Evolutionary conservation across 2,329 filamentous ascomycete genomes (phyloP).

Genomic region (Pseudogymnoascus sp.): DNA sequence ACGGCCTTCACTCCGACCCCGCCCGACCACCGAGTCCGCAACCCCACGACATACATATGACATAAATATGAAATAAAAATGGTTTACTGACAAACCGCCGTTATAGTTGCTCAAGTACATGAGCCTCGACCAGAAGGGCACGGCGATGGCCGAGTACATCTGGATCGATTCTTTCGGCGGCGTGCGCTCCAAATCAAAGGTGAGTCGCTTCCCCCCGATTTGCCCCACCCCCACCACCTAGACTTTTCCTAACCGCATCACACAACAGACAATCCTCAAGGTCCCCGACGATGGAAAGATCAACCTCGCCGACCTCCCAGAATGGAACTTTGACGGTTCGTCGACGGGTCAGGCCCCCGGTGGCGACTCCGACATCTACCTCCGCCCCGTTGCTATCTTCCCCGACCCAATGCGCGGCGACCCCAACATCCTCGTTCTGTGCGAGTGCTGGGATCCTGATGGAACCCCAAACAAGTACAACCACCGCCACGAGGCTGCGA

Average conservation of each 20-base stretch:
- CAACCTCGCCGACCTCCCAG: constrained; percentile 58
- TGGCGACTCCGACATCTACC: constrained; percentile 96
- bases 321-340: constrained; percentile 83
- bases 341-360: constrained; percentile 88
- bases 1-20: constrained; percentile 13
- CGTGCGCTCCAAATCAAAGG: constrained; percentile 91
- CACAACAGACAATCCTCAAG: constrained; percentile 54
- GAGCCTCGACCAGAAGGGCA: constrained; percentile 80
- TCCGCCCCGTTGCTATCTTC: constrained; percentile 82
- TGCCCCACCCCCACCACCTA: constrained; percentile 12
- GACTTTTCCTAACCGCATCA: background rate
- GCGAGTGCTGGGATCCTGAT: constrained; percentile 91
- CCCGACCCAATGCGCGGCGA: constrained; percentile 84
- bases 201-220: constrained; percentile 38
- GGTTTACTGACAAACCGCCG: constrained; percentile 1
- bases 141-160: constrained; percentile 90
- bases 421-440: constrained; percentile 90
- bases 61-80: no score
- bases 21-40: background rate
- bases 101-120: constrained; percentile 84
- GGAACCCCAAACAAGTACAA: constrained; percentile 98
- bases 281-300: constrained; percentile 40
- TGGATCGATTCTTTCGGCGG: constrained; percentile 85
- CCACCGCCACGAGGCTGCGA: constrained; percentile 84
- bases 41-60: background rate